Conservation (phyloP, 2,329 filamentous ascomycete species). For the Ceratocystis albifundus region DNA sequence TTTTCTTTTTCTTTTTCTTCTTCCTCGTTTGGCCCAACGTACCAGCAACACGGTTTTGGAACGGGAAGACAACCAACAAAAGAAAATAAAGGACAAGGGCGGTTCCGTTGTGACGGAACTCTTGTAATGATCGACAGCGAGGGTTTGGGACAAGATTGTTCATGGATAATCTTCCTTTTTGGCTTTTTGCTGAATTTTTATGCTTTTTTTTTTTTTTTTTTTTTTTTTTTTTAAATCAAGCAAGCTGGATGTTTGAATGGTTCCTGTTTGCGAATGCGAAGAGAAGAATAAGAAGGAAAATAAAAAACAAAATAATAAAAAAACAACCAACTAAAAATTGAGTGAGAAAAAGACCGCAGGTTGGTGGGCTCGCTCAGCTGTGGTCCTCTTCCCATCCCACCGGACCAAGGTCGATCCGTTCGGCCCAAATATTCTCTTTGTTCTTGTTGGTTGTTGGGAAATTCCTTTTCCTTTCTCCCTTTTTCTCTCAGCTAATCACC, state of each 20-base stretch:
- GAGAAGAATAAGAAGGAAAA: neutral
- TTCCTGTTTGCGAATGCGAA: neutral
- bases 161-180: constrained; percentile 1
- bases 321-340: neutral
- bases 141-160: neutral
- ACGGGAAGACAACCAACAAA: constrained; percentile 1
- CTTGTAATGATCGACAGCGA: constrained; percentile 8
- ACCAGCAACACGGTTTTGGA: constrained; percentile 3
- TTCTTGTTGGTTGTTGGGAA: neutral
- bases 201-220: neutral
- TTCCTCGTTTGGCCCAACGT: neutral
- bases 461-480: neutral
- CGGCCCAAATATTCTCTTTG: neutral
- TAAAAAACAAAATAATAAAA: too few species aligned
- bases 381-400: neutral
- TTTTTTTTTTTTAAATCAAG: neutral
- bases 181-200: neutral
- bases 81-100: constrained; percentile 5
- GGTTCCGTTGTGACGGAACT: constrained; percentile 8
- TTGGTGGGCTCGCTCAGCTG: neutral
- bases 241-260: neutral
- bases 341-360: neutral
- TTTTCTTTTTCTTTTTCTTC: neutral
- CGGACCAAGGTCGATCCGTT: neutral
- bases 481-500: neutral